Evolutionary conservation across 2,329 filamentous ascomycete genomes (phyloP), one percentile per base, ranked within the genome.

Genomic region (Xylaria sp.): DNA sequence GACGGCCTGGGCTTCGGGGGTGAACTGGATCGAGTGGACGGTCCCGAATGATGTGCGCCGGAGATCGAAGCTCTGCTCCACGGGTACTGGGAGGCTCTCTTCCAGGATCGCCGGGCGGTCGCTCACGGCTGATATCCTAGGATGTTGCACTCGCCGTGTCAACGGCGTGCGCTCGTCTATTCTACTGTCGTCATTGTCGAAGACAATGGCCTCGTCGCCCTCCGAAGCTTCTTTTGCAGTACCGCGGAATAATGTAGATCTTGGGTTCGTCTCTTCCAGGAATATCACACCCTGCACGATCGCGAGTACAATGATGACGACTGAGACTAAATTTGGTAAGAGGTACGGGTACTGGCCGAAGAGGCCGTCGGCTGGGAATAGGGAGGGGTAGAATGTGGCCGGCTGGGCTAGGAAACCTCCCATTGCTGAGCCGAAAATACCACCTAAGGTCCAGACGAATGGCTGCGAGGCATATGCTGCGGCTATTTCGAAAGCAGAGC

Each of bases 271-370:
- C 73, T 84, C 82, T 41, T 83, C 81, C 20, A 94, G 81, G 73
- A 91, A 90, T 31, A 91, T 75, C 56, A 86, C 82, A n/a, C 88
- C 87, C 57, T 92, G 76, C 9, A 88, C 75, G 41, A 92, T 83
- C 72, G 92, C 91, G 5, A 92, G 72, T 1, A 88, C 72, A 39
- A 93, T 83, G 10, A 92, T 83, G 1, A 78, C 82, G 0, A 90
- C 89, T 0, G 90, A 88, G 60, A 92, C 82, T 0, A 92, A 74
- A 74, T 93, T 93, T 1, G 91, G 91, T 6, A 87, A 81, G n/a
- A 93, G 84, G 73, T 92, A 94, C 0, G 92, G 92, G 73, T 91
- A 93, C 8, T 86, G 84, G 51, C 90, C 90, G 57, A 83, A 83
- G 0, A 83, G 52, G 1, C 82, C 82, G 31, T 82, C 81, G 31